A percentile compares a stretch with the other conserved stretches of the same genome.
These are phyloP conservation scores for Tricharina praecox DNA, from an alignment of 495 filamentous ascomycete species.

Conservation along the genomic window DNA sequence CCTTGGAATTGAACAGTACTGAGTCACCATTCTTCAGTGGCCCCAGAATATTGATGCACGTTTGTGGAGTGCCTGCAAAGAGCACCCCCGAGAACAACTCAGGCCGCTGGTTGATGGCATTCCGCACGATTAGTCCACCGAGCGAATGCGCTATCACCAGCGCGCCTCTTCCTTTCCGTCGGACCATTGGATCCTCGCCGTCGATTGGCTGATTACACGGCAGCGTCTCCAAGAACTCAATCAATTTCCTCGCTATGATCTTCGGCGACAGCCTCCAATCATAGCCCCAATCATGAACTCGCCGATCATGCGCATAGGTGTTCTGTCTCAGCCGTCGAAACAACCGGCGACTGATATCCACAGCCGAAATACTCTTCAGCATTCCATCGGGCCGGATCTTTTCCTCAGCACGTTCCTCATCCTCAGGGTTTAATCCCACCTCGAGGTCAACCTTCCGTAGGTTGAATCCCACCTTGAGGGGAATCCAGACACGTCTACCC, in stretches of 20 bases:
- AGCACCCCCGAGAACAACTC: constrained; percentile 76
- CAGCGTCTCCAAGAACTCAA: constrained; percentile 53
- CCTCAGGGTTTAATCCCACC: constrained; percentile 64
- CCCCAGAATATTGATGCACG: constrained; percentile 80
- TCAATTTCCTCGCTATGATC: constrained; percentile 50
- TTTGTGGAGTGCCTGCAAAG: constrained; percentile 69
- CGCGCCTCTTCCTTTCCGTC: constrained; percentile 44
- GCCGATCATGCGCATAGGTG: constrained; percentile 47
- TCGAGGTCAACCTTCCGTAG: constrained; percentile 84
- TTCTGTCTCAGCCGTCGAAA: constrained; percentile 55
- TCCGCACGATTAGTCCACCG: constrained; percentile 74
- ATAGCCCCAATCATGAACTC: constrained; percentile 83
- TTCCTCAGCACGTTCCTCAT: constrained; percentile 72
- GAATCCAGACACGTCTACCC: constrained; percentile 76
- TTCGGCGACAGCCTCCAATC: constrained; percentile 87
- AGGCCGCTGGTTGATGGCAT: constrained; percentile 74
- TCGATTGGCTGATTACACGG: constrained; percentile 46
- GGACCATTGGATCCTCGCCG: constrained; percentile 12
- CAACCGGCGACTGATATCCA: constrained; percentile 71
- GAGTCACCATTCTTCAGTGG: constrained; percentile 81
- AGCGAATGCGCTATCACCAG: constrained; percentile 77
- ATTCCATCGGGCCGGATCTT: constrained; percentile 69
- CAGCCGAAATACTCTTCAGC: constrained; percentile 74
- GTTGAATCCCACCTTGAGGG: constrained; percentile 84
- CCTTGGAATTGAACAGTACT: constrained; percentile 73